These are phyloP conservation scores for Fusarium sp. DNA, from an alignment of 2,329 filamentous ascomycete species.

Conservation along the genomic window DNA sequence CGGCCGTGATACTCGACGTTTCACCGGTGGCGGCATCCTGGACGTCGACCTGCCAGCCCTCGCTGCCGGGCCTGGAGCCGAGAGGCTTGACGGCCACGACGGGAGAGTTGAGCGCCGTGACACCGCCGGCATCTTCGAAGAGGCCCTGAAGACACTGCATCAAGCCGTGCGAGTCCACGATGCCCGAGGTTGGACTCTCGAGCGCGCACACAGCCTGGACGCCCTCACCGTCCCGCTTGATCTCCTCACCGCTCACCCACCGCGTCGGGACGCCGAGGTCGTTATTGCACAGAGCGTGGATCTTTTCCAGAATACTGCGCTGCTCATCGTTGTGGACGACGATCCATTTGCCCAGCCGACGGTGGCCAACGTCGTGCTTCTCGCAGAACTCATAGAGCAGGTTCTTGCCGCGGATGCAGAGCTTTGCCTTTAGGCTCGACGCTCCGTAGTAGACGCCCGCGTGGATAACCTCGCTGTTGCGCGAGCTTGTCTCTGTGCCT, in stretches of 20 bases:
- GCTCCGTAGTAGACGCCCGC: slow-evolving; percentile 91
- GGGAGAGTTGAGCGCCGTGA: slow-evolving; percentile 73
- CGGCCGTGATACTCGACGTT: slow-evolving; percentile 71
- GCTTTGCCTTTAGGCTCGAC: slow-evolving; percentile 78
- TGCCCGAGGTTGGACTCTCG: slow-evolving; percentile 88
- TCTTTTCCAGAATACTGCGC: slow-evolving; percentile 66
- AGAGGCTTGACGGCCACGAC: slow-evolving; percentile 71
- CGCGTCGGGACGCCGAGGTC: slow-evolving; percentile 72
- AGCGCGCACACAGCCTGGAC: slow-evolving; percentile 76
- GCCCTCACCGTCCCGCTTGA: slow-evolving; percentile 73
- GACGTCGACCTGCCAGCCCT: slow-evolving; percentile 77
- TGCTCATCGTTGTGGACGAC: slow-evolving; percentile 84
- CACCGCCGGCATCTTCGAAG: slow-evolving; percentile 81
- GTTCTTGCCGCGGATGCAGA: slow-evolving; percentile 82
- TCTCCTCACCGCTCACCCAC: slow-evolving; percentile 74
- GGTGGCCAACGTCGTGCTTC: slow-evolving; percentile 73
- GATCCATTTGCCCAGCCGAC: slow-evolving; percentile 90
- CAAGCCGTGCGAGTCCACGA: slow-evolving; percentile 85
- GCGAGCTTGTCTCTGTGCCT: slow-evolving; percentile 87
- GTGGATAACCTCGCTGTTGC: slow-evolving; percentile 97
- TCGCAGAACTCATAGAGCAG: slow-evolving; percentile 84
- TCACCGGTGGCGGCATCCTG: slow-evolving; percentile 59
- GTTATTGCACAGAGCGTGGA: slow-evolving; percentile 59
- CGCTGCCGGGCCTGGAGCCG: slow-evolving; percentile 55
- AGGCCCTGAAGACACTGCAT: slow-evolving; percentile 84